phyloP scores from a whole-genome alignment of 805 yeast species.

The Wickerhamiella dianesei region DNA sequence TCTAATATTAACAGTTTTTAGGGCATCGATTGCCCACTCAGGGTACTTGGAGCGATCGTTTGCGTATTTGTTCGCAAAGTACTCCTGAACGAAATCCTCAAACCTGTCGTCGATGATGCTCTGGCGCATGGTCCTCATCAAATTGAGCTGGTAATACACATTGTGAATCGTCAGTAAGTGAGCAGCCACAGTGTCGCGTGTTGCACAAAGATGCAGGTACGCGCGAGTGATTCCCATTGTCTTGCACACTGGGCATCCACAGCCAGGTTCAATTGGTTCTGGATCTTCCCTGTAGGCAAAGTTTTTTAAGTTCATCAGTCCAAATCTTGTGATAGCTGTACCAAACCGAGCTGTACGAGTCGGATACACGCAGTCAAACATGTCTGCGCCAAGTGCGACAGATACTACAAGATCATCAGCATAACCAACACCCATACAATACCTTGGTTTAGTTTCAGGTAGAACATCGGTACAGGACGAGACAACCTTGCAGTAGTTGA shows the following conservation, averaged over 20 bases:
- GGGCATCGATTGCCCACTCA: constrained; percentile 32
- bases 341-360: constrained; percentile 34
- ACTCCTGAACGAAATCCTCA: constrained; percentile 27
- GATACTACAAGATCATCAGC: constrained; percentile 35
- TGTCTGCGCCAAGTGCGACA: constrained; percentile 34
- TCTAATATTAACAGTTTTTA: constrained; percentile 26
- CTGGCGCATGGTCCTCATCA: constrained; percentile 29
- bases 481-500: constrained; percentile 30
- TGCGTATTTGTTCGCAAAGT: constrained; percentile 24
- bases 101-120: constrained; percentile 29
- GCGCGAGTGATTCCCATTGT: constrained; percentile 30
- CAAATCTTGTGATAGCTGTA: constrained; percentile 30
- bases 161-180: constrained; percentile 33
- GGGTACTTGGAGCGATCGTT: constrained; percentile 27
- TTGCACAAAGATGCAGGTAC: constrained; percentile 25
- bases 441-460: constrained; percentile 31
- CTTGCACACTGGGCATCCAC: constrained; percentile 31
- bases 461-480: constrained; percentile 29
- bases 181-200: constrained; percentile 33
- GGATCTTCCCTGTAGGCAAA: constrained; percentile 26
- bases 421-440: constrained; percentile 37
- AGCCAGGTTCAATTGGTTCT: constrained; percentile 29
- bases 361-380: constrained; percentile 36
- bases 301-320: constrained; percentile 27
- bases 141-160: constrained; percentile 31